A percentile compares a stretch with the other conserved stretches of the same genome.
These are phyloP conservation scores for Cutaneotrichosporon cavernicola DNA, from an alignment of 1,284 basidiomycete genomes.

Conservation along the genomic window DNA sequence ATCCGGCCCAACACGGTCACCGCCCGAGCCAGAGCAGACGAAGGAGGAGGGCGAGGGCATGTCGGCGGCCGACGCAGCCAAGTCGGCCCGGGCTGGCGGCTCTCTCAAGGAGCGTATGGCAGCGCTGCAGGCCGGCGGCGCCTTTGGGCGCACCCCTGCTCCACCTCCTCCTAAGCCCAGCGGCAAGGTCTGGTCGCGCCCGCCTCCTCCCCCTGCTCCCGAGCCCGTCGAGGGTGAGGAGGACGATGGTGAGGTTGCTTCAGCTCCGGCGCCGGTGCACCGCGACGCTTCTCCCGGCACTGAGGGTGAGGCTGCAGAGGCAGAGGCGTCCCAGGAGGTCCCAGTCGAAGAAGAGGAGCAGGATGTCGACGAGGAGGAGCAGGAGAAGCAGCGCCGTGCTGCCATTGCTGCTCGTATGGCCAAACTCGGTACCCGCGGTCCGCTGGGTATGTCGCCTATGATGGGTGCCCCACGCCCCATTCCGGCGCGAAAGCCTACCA, in stretches of 20 bases:
- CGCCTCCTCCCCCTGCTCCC: slow-evolving; percentile 53
- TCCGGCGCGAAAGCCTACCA: slow-evolving; percentile 30
- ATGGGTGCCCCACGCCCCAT: slow-evolving; percentile 17
- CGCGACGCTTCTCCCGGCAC: slow-evolving; percentile 24
- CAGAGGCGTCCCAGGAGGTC: slow-evolving; percentile 39
- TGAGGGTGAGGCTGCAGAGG: slow-evolving; percentile 11
- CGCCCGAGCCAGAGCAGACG: slow-evolving; percentile 14
- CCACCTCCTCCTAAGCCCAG: slow-evolving; percentile 66
- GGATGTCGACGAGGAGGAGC: slow-evolving; percentile 49
- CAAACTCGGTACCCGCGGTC: slow-evolving; percentile 54
- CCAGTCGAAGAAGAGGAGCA: slow-evolving; percentile 41
- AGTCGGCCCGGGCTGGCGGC: slow-evolving; percentile 65
- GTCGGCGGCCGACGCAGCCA: slow-evolving; percentile 79
- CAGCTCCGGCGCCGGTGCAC: slow-evolving; percentile 13
- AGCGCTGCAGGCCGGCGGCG: slow-evolving; percentile 72
- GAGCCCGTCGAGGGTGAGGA: slow-evolving; percentile 49
- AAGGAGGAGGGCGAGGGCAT: slow-evolving; percentile 55
- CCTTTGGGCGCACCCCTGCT: slow-evolving; percentile 60
- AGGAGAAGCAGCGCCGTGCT: slow-evolving; percentile 52
- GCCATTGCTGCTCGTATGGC: slow-evolving; percentile 57
- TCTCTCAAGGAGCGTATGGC: slow-evolving; percentile 90
- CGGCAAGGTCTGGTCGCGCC: slow-evolving; percentile 68
- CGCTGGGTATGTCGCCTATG: slow-evolving; percentile 45
- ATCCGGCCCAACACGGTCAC: slow-evolving; percentile 19
- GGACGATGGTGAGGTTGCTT: slow-evolving; percentile 24